These are phyloP conservation scores for Theileria annulata DNA, from an alignment of 169 alveolate species.

Conservation along the genomic window DNA sequence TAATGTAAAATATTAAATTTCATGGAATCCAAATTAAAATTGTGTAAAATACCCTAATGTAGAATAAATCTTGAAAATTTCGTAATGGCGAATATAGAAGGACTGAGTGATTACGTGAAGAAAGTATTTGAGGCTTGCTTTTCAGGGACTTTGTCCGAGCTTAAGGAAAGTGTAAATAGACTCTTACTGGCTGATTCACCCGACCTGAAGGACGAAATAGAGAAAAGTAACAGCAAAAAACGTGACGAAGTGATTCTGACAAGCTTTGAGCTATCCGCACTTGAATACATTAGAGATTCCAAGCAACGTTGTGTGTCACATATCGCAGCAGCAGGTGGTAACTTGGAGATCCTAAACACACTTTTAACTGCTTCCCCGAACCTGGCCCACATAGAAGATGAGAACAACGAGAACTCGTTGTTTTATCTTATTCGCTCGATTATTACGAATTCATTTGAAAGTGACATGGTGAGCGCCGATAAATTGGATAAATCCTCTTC, in stretches of 20 bases:
- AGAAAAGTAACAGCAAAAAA: not conserved
- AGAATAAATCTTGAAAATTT: not conserved
- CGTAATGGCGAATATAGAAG: constrained; percentile 37
- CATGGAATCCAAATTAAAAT: not conserved
- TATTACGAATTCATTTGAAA: constrained; percentile 7
- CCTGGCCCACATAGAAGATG: constrained; percentile 50
- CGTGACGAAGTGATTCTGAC: constrained; percentile 26
- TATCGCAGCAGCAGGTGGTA: constrained; percentile 70
- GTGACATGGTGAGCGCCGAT: not conserved
- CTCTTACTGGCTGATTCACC: constrained; percentile 39
- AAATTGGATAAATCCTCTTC: not conserved
- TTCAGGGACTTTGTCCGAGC: constrained; percentile 52
- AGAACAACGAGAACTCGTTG: constrained; percentile 54
- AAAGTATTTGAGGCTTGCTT: constrained; percentile 46
- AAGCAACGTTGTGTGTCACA: constrained; percentile 57
- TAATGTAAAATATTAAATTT: not conserved
- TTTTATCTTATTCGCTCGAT: constrained; percentile 62
- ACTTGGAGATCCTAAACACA: constrained; percentile 43
- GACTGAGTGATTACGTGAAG: constrained; percentile 34
- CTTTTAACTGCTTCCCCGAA: constrained; percentile 44
- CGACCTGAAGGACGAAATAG: not conserved
- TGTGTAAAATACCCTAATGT: not conserved
- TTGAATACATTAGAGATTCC: constrained; percentile 57
- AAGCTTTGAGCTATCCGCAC: constrained; percentile 47
- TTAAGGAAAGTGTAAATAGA: constrained; percentile 24